Evolutionary conservation across 176 grass and related monocot species (phyloP), one percentile per base, ranked within the genome.

Genomic region (Phoenix dactylifera): DNA sequence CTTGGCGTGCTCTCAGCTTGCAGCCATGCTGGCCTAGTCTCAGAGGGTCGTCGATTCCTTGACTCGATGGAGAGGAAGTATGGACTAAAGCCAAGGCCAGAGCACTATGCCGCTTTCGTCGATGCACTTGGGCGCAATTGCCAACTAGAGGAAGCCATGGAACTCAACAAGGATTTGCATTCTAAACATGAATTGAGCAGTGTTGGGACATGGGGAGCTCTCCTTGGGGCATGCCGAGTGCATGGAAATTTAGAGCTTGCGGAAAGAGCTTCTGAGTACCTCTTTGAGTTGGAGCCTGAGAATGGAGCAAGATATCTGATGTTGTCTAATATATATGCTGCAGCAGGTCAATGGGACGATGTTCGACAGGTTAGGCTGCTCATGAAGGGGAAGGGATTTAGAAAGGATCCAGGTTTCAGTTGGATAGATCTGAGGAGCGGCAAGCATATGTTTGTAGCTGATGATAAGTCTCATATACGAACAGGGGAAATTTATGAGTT

Each of bases 311-410:
- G 83, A 59, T 91, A 91, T 60, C 57, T 82, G 56, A 76, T 86
- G 83, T 52, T 91, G 56, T 82, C 88, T 28, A 91, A 91, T 49
- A 80, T 91, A 55, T 91, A 91, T 54, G 64, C 83, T 59, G 79
- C 76, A 3, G 76, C 88, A 59, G 83, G 88, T 19, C 64, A 67
- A 52, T 91, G 88, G 88, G 83, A 77, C 22, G 52, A 91, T 56
- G 79, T 73, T 16, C 64, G 79, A 50, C 64, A 65, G 56, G 49
- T 91, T 58, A 80, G 83, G 48, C 25, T 50, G 12, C 69, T 80
- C 32, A 91, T 91, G 88, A 86, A 80, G 57, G 60, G 66, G 55
- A 91, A 80, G 58, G 83, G 83, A n/a, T 54, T 91, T 54, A 68
- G 18, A 65, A 86, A 91, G 83, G 76, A 74, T 35, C 83, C 79